Evolutionary conservation across 1,139 yeast genomes (phyloP), one percentile per base, ranked within the genome.

Genomic region (Eremothecium sinecaudum): DNA sequence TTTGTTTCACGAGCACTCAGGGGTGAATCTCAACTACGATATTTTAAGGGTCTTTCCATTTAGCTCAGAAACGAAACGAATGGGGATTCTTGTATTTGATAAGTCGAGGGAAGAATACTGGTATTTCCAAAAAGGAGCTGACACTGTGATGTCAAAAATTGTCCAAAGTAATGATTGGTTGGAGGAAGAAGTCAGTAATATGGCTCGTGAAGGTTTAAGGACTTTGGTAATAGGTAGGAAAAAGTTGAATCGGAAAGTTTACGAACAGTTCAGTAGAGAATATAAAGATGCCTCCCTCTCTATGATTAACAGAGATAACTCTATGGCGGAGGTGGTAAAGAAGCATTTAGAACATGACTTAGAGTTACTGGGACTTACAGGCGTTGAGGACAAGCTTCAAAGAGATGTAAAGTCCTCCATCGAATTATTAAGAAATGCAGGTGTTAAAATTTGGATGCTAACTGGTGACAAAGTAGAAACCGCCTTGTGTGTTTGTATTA

Each of bases 381-480:
- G 99, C 39, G 99, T 92, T 22, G 99, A 92, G 56, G 99, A 92
- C 57, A 82, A 84, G 51, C 67, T 92, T 32, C 99, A 92, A 56
- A 71, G 72, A 35, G 87, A 87, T 54, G 95, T 92, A 37, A 90
- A 87, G 56, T 73, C 93, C 0, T 83, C 96, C 0, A 78, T 92
- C 41, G 99, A 92, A 61, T 66, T 90, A 24, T 67, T 92, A 44
- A 69, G 98, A 47, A 90, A 92, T 61, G 99, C 98, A 0, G 98
- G 98, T 2, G 76, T 92, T 39, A 84, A 84, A 51, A 90, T 92
- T 34, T 92, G 99, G 99, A 92, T 92, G 98, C 66, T 92, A 33
- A 92, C 99, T 0, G 99, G 99, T 44, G 99, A 92, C 56, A 92
- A 92, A 57, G 97, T 90, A 6, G 99, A 92, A 60, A 92, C 99